These are phyloP conservation scores for Fusarium phyllophilum DNA, from an alignment of 2,329 filamentous ascomycete genomes.

Conservation along the genomic window DNA sequence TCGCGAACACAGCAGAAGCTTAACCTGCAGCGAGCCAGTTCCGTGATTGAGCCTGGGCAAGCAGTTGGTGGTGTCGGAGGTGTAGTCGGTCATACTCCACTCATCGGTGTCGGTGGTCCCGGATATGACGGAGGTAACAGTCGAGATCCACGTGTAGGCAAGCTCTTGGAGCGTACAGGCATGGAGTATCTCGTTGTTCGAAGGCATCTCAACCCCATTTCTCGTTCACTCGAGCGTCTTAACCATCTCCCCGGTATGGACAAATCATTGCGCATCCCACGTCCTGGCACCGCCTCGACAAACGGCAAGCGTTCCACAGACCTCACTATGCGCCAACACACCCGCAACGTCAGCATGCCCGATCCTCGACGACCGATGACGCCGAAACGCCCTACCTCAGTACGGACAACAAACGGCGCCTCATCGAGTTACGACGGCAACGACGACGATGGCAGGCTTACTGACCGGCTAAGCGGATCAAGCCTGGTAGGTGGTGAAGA, in stretches of 20 bases:
- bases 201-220: conserved; percentile 76
- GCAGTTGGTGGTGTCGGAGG: conserved; percentile 49
- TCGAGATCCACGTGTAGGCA: conserved; percentile 70
- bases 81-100: conserved; percentile 55
- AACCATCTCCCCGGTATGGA: conserved; percentile 61
- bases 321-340: conserved; percentile 49
- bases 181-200: conserved; percentile 80
- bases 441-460: conserved; percentile 55
- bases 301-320: conserved; percentile 52
- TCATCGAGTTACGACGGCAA: conserved; percentile 59
- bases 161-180: conserved; percentile 74
- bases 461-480: conserved; percentile 59
- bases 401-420: conserved; percentile 50
- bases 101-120: conserved; percentile 63
- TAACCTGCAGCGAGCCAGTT: conserved; percentile 78
- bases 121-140: conserved; percentile 63
- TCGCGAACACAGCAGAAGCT: conserved; percentile 81
- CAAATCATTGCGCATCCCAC: conserved; percentile 61
- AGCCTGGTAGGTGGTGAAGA: conserved; percentile 61
- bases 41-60: conserved; percentile 73
- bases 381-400: conserved; percentile 49
- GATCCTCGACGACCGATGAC: conserved; percentile 47
- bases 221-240: conserved; percentile 65
- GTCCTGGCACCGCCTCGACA: conserved; percentile 50
- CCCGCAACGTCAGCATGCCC: conserved; percentile 54